Evolutionary conservation across 257 asterid species (phyloP).

Genomic region (Scutellaria galericulata): DNA sequence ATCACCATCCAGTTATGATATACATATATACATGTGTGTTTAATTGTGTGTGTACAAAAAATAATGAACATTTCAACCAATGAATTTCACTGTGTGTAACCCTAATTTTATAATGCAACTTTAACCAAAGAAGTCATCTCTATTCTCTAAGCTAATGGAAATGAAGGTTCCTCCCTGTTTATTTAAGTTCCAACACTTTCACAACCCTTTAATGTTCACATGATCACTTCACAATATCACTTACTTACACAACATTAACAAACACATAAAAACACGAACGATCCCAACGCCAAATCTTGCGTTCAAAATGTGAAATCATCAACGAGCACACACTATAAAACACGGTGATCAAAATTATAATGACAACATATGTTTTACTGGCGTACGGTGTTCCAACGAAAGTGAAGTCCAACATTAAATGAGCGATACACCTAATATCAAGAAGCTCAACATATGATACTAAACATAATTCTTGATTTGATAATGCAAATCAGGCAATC

Average conservation of each 20-base stretch:
- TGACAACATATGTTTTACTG: background rate
- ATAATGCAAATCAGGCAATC: background rate
- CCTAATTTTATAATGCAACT: too few species aligned
- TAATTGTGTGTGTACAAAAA: too few species aligned
- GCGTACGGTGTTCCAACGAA: background rate
- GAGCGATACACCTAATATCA: background rate
- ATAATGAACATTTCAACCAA: too few species aligned
- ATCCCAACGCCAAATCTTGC: background rate
- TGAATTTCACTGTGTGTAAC: too few species aligned
- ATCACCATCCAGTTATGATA: too few species aligned
- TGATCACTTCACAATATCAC: too few species aligned
- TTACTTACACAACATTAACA: too few species aligned
- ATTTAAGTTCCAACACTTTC: background rate
- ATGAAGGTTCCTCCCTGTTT: background rate
- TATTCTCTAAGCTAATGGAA: background rate
- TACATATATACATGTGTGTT: too few species aligned
- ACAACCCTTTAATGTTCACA: background rate
- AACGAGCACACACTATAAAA: background rate
- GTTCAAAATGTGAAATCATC: slow-evolving; percentile 9
- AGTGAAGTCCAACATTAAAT: background rate
- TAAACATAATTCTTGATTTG: too few species aligned
- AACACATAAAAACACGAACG: background rate
- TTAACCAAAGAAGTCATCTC: background rate
- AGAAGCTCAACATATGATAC: background rate
- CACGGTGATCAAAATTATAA: background rate